A percentile compares a stretch with the other conserved stretches of the same genome.
phyloP scores from a whole-genome alignment of 2,329 filamentous ascomycete species.

The Exophiala sp. region DNA sequence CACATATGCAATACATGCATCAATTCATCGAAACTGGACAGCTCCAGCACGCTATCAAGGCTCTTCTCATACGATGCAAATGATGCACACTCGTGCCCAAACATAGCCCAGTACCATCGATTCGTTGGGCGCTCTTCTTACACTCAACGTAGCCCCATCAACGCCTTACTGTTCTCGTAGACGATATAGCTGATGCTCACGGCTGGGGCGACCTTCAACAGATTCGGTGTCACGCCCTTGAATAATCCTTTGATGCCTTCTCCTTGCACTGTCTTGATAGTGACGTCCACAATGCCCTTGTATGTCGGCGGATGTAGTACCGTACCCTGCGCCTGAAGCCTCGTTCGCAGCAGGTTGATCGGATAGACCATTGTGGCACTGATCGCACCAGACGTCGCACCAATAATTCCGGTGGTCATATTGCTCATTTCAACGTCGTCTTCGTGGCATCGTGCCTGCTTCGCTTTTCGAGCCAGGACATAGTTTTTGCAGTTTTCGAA shows the following conservation, averaged over 20 bases:
- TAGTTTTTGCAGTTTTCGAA: constrained; percentile 87
- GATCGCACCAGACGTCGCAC: constrained; percentile 84
- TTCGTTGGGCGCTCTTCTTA: background rate
- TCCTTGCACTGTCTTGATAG: constrained; percentile 72
- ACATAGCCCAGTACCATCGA: too few species aligned
- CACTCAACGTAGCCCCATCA: constrained; percentile 53
- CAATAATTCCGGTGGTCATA: constrained; percentile 80
- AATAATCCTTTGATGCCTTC: constrained; percentile 87
- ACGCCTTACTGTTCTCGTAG: constrained; percentile 82
- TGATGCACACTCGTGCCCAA: too few species aligned
- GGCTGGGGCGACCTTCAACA: constrained; percentile 92
- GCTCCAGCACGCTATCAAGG: too few species aligned
- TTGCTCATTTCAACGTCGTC: constrained; percentile 79
- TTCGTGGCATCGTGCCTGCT: constrained; percentile 67
- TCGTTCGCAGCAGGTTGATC: constrained; percentile 85
- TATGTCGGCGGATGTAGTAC: constrained; percentile 88
- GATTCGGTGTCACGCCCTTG: constrained; percentile 90
- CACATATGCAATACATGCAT: too few species aligned
- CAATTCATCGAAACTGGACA: too few species aligned
- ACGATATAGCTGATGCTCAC: constrained; percentile 94
- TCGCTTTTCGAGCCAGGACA: constrained; percentile 68
- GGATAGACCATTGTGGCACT: constrained; percentile 94
- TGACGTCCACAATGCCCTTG: constrained; percentile 85
- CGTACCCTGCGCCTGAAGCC: constrained; percentile 91
- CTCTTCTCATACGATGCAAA: too few species aligned